These are phyloP conservation scores for Entomophthora muscae DNA, from an alignment of 371 early-diverging fungal species.

Conservation along the genomic window DNA sequence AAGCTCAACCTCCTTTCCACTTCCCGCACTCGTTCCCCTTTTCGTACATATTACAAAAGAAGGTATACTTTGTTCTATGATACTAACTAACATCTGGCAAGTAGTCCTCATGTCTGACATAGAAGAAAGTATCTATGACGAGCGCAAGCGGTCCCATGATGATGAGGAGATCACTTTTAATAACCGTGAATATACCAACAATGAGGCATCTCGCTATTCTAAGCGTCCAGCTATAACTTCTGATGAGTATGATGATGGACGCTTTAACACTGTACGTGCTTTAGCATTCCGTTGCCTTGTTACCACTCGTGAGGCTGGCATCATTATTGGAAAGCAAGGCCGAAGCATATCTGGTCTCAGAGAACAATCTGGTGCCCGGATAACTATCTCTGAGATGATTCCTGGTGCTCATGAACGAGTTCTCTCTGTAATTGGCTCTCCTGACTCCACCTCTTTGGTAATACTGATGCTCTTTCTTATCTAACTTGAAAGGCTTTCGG, in stretches of 20 bases:
- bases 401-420: conserved; percentile 71
- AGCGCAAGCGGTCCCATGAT: conserved; percentile 6
- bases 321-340: conserved; percentile 84
- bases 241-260: not conserved
- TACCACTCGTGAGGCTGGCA: conserved; percentile 79
- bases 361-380: conserved; percentile 59
- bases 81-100: not conserved
- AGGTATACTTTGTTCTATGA: not conserved
- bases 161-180: not conserved
- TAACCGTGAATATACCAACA: not conserved
- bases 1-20: not conserved
- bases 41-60: not conserved
- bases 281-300: conserved; percentile 75
- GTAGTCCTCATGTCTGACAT: conserved; percentile 5
- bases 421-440: conserved; percentile 59
- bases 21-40: not conserved
- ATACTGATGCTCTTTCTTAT: not conserved
- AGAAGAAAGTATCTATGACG: conserved; percentile 6
- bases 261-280: not conserved
- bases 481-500: not conserved
- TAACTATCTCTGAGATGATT: conserved; percentile 71
- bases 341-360: conserved; percentile 68
- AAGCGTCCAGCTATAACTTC: not conserved
- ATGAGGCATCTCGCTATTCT: not conserved
- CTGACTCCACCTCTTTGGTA: conserved; percentile 52